These are phyloP conservation scores for Neopestalotiopsis sp. DNA, from an alignment of 2,329 filamentous ascomycete species.

Conservation along the genomic window DNA sequence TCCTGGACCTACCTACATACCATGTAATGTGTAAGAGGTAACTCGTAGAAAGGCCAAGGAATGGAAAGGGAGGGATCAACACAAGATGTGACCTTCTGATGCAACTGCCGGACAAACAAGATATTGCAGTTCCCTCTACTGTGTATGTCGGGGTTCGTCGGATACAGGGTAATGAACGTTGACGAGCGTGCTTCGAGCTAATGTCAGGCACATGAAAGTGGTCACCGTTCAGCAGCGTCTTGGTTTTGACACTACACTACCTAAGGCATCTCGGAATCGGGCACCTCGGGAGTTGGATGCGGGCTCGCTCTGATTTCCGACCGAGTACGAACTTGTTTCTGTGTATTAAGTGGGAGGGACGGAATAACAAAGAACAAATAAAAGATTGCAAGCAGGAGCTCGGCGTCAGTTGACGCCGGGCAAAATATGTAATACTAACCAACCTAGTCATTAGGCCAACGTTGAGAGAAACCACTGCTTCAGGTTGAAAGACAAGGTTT, in stretches of 20 bases:
- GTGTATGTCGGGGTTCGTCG: conserved; percentile 25
- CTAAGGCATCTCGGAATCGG: neutral
- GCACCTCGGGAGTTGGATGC: neutral
- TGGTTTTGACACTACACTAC: conserved; percentile 3
- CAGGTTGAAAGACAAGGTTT: conserved; percentile 11
- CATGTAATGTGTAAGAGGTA: no score
- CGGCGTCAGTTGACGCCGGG: neutral
- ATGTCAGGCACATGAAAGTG: conserved; percentile 30
- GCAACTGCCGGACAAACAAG: neutral
- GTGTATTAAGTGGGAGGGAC: neutral
- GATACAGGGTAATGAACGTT: conserved; percentile 17
- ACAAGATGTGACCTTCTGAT: neutral
- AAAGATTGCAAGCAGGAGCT: neutral
- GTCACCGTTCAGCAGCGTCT: conserved; percentile 3
- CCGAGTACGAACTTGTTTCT: neutral
- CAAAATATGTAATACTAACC: neutral
- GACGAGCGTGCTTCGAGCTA: conserved; percentile 25
- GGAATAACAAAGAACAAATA: neutral
- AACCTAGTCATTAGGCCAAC: neutral
- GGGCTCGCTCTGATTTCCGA: neutral
- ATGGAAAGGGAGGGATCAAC: neutral
- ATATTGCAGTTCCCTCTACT: neutral
- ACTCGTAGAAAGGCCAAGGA: neutral
- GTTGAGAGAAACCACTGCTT: conserved; percentile 11
- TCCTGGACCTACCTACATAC: neutral